Conservation (phyloP, 805 yeast genomes). For the Ogataea ramenticola region DNA sequence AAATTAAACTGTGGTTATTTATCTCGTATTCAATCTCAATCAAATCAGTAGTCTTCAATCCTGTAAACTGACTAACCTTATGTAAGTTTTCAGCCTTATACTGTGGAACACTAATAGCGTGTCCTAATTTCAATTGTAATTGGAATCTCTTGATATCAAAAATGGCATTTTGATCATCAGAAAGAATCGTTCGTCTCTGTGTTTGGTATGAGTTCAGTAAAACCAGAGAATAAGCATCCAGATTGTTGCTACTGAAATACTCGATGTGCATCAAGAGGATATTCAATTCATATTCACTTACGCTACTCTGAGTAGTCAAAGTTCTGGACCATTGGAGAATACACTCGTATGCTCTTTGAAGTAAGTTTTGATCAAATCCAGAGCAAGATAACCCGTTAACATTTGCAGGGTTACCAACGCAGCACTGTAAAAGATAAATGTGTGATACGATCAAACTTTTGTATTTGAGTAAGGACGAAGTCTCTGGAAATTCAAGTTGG, state of each 20-base stretch:
- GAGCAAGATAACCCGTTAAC: no score
- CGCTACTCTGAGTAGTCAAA: background rate
- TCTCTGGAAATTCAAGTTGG: constrained; percentile 8
- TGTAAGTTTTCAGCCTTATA: no score
- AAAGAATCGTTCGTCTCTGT: background rate
- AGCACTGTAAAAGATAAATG: constrained; percentile 15
- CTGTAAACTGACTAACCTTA: background rate
- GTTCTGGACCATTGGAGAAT: background rate
- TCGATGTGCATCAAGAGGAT: constrained; percentile 19
- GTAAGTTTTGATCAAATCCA: background rate
- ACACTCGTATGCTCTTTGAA: background rate
- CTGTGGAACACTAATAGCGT: background rate
- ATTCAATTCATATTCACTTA: constrained; percentile 23
- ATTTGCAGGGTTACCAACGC: no score
- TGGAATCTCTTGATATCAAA: background rate
- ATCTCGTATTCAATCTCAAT: background rate
- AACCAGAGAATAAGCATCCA: constrained; percentile 7
- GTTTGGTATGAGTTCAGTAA: constrained; percentile 8
- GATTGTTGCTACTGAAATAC: constrained; percentile 18
- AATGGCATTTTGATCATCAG: background rate
- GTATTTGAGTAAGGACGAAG: constrained; percentile 7
- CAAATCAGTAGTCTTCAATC: background rate
- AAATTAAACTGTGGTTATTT: background rate
- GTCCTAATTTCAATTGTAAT: background rate
- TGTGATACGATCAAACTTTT: constrained; percentile 16